These are phyloP conservation scores for Ophiostoma ips DNA, from an alignment of 2,329 filamentous ascomycete species.

Conservation along the genomic window DNA sequence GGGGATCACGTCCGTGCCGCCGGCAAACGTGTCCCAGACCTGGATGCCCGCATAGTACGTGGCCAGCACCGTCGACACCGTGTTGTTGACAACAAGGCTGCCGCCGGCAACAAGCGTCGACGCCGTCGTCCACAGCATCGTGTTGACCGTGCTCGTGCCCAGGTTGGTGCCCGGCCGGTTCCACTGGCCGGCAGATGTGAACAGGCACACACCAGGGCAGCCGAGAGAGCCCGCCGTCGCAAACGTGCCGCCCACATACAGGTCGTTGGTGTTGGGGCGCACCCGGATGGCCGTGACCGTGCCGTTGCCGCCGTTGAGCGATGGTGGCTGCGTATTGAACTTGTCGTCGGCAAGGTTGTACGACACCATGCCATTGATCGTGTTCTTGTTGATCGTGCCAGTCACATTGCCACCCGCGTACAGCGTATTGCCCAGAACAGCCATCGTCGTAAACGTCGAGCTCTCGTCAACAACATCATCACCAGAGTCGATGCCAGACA, in stretches of 20 bases:
- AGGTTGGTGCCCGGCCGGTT: constrained; percentile 61
- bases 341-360: constrained; percentile 58
- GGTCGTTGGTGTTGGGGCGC: constrained; percentile 53
- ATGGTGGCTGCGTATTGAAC: constrained; percentile 60
- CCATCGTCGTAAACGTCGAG: constrained; percentile 63
- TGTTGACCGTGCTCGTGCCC: constrained; percentile 48
- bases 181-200: constrained; percentile 61
- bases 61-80: constrained; percentile 48
- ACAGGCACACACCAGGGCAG: constrained; percentile 72
- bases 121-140: constrained; percentile 63
- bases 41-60: constrained; percentile 56
- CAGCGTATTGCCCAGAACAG: constrained; percentile 50
- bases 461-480: constrained; percentile 49
- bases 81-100: constrained; percentile 54
- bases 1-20: constrained; percentile 48
- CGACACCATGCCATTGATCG: constrained; percentile 59
- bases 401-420: constrained; percentile 73
- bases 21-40: constrained; percentile 50
- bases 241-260: constrained; percentile 82
- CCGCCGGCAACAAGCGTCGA: constrained; percentile 65
- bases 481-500: constrained; percentile 55
- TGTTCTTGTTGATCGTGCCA: constrained; percentile 49
- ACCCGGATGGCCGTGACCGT: constrained; percentile 65
- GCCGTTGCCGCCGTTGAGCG: constrained; percentile 54
- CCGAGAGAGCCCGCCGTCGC: constrained; percentile 67